A percentile compares a stretch with the other conserved stretches of the same genome.
phyloP scores from a whole-genome alignment of 2,329 filamentous ascomycete species.

The Colletotrichum salicis region DNA sequence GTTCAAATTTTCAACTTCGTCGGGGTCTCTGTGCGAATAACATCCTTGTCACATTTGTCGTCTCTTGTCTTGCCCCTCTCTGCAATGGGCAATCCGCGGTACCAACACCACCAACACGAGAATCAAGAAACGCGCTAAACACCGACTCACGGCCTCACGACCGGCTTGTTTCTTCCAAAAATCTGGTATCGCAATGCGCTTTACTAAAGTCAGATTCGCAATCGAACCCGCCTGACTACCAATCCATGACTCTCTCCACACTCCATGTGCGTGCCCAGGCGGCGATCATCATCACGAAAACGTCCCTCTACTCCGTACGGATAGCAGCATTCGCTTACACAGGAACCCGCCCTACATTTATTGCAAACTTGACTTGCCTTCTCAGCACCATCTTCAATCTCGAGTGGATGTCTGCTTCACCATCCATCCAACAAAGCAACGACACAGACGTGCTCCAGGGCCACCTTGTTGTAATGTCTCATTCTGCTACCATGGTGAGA shows the following conservation, averaged over 20 bases:
- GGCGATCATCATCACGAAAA: slow-evolving; percentile 17
- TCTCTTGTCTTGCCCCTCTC: slow-evolving; percentile 6
- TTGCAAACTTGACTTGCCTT: neutral
- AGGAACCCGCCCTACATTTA: slow-evolving; percentile 2
- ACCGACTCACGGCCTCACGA: slow-evolving; percentile 17
- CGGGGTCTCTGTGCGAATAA: neutral
- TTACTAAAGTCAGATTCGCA: neutral
- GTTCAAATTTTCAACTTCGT: too few relatives aligned
- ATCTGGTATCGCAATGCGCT: slow-evolving; percentile 14
- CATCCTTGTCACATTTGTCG: slow-evolving; percentile 1
- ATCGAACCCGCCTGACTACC: slow-evolving; percentile 13
- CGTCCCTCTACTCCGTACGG: neutral
- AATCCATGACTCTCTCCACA: slow-evolving; percentile 23
- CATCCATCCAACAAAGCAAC: neutral
- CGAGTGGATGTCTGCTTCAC: neutral
- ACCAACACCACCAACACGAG: slow-evolving; percentile 22
- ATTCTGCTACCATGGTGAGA: slow-evolving; percentile 13
- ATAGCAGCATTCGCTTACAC: slow-evolving; percentile 16
- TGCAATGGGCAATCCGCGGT: slow-evolving; percentile 16
- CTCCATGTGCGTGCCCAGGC: slow-evolving; percentile 11
- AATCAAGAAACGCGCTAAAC: slow-evolving; percentile 24
- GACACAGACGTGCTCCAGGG: slow-evolving; percentile 7
- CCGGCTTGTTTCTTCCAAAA: slow-evolving; percentile 13
- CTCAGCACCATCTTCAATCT: neutral
- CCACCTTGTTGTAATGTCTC: neutral